Conservation (phyloP, 768 basidiomycete genomes). For the Stropharia rugosoannulata region DNA sequence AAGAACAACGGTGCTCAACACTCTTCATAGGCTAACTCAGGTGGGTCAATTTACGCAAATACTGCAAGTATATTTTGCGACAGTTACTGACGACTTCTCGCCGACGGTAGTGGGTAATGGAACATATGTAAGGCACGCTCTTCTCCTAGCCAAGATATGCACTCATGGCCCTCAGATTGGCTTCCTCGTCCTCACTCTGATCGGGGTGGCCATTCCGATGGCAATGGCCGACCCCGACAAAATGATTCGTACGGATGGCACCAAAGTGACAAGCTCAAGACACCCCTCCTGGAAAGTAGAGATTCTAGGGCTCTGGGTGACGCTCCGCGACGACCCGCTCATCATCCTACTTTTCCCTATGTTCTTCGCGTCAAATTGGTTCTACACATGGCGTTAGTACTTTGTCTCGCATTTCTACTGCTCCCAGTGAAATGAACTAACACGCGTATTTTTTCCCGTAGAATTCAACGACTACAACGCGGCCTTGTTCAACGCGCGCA, state of each 20-base stretch:
- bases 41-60: slow-evolving; percentile 22
- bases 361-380: slow-evolving; percentile 85
- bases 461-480: slow-evolving; percentile 81
- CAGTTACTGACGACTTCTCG: too few species aligned
- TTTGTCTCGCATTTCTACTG: too few species aligned
- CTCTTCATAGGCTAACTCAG: slow-evolving; percentile 33
- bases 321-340: slow-evolving; percentile 67
- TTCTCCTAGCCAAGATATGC: background rate
- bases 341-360: slow-evolving; percentile 80
- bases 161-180: slow-evolving; percentile 48
- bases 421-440: background rate
- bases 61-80: too few species aligned
- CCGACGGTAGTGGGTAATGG: slow-evolving; percentile 55
- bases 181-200: slow-evolving; percentile 70
- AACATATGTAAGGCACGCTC: slow-evolving; percentile 60
- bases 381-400: slow-evolving; percentile 79
- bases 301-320: slow-evolving; percentile 64
- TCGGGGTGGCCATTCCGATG: slow-evolving; percentile 66
- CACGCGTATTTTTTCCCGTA: slow-evolving; percentile 19
- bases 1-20: background rate
- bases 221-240: slow-evolving; percentile 71
- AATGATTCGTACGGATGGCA: slow-evolving; percentile 76
- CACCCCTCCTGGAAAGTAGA: slow-evolving; percentile 84
- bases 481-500: slow-evolving; percentile 76
- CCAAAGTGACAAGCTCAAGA: slow-evolving; percentile 55